Percentiles rank a stretch among this genome's conserved stretches.
phyloP scores from a whole-genome alignment of 805 yeast genomes.

The Debaryomyces hansenii region DNA sequence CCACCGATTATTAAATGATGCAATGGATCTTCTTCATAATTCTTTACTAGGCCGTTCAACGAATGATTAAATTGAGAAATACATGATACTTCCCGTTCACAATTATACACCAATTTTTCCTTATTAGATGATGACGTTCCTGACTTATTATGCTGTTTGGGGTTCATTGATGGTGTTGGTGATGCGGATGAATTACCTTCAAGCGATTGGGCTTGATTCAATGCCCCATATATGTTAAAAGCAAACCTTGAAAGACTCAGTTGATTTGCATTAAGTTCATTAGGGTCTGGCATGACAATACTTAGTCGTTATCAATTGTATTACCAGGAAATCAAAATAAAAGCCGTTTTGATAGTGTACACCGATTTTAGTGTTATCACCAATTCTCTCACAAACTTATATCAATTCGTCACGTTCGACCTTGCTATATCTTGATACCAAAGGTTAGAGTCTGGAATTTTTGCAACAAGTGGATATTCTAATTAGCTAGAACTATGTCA shows the following conservation, averaged over 20 bases:
- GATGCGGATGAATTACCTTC: constrained; percentile 10
- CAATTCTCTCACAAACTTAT: background rate
- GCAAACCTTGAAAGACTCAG: constrained; percentile 52
- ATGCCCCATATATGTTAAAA: constrained; percentile 55
- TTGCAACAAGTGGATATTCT: no score
- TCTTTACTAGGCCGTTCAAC: constrained; percentile 3
- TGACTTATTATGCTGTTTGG: constrained; percentile 1
- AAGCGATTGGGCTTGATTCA: constrained; percentile 12
- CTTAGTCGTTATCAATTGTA: background rate
- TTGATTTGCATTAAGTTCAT: constrained; percentile 3
- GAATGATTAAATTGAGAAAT: constrained; percentile 21
- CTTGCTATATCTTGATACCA: no score
- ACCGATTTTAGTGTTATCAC: background rate
- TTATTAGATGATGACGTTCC: background rate
- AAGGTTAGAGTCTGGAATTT: no score
- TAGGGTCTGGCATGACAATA: constrained; percentile 2
- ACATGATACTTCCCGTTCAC: constrained; percentile 26
- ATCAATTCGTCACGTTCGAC: background rate
- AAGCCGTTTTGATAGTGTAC: background rate
- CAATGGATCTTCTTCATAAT: constrained; percentile 10
- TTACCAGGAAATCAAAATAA: no score
- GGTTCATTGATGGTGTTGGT: constrained; percentile 14
- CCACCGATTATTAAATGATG: constrained; percentile 44
- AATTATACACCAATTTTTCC: constrained; percentile 19
- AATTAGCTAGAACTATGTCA: constrained; percentile 17